These are phyloP conservation scores for Wallemia ichthyophaga DNA, from an alignment of 1,284 basidiomycete species.

Conservation along the genomic window DNA sequence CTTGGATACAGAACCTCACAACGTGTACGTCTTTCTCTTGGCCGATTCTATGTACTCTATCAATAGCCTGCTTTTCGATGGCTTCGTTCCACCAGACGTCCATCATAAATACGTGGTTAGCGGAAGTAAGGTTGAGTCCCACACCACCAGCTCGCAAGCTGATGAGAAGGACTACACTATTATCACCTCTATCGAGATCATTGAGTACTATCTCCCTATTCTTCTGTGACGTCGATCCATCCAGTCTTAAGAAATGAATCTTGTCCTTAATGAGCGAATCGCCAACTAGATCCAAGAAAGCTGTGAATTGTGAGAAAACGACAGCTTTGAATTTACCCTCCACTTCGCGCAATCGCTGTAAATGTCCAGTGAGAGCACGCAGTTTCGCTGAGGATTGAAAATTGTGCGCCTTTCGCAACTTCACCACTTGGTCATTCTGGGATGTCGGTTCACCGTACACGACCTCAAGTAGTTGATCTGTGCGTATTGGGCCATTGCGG, in stretches of 20 bases:
- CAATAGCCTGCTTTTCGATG: slow-evolving; percentile 23
- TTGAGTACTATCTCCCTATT: slow-evolving; percentile 43
- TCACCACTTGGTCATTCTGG: slow-evolving; percentile 20
- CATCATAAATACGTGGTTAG: slow-evolving; percentile 77
- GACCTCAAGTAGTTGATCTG: slow-evolving; percentile 33
- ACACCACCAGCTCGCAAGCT: slow-evolving; percentile 85
- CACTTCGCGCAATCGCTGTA: slow-evolving; percentile 22
- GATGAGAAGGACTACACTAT: slow-evolving; percentile 38
- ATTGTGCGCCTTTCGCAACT: slow-evolving; percentile 36
- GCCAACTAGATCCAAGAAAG: slow-evolving; percentile 31
- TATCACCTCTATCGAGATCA: slow-evolving; percentile 27
- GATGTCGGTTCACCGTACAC: slow-evolving; percentile 10
- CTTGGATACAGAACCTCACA: slow-evolving; percentile 45
- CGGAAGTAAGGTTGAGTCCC: slow-evolving; percentile 22
- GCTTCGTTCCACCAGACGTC: slow-evolving; percentile 53
- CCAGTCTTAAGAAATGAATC: slow-evolving; percentile 52
- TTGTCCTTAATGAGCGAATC: slow-evolving; percentile 38
- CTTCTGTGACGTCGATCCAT: slow-evolving; percentile 72
- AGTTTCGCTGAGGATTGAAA: slow-evolving; percentile 67
- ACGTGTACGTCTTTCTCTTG: slow-evolving; percentile 63
- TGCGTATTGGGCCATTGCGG: slow-evolving; percentile 28
- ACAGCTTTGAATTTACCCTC: slow-evolving; percentile 11
- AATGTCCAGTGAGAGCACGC: slow-evolving; percentile 34
- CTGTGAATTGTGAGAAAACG: slow-evolving; percentile 17
- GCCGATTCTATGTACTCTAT: slow-evolving; percentile 36